A percentile compares a stretch with the other conserved stretches of the same genome.
These are phyloP conservation scores for Stachybotrys echinatus DNA, from an alignment of 2,329 filamentous ascomycete genomes.

Conservation along the genomic window DNA sequence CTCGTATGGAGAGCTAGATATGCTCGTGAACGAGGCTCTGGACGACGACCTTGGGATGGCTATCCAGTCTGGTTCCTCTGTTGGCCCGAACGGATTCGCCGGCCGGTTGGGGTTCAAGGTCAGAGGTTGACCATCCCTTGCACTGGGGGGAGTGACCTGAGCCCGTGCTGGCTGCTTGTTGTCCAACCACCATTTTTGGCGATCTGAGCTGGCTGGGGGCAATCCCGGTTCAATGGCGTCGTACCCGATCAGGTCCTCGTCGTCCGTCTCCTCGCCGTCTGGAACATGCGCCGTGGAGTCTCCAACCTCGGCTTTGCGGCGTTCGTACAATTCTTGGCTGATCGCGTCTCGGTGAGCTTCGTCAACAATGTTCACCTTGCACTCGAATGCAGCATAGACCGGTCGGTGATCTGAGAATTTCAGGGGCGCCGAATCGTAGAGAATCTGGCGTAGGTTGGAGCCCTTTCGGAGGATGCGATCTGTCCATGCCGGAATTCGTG, in stretches of 20 bases:
- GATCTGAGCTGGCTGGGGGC: constrained; percentile 61
- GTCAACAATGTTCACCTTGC: constrained; percentile 74
- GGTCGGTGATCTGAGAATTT: constrained; percentile 95
- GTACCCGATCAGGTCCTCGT: constrained; percentile 78
- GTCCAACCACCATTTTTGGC: constrained; percentile 67
- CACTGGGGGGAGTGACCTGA: constrained; percentile 57
- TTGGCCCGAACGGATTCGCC: constrained; percentile 75
- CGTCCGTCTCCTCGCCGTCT: constrained; percentile 54
- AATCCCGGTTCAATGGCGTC: constrained; percentile 77
- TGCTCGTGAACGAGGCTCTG: constrained; percentile 48
- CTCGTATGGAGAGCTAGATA: constrained; percentile 56
- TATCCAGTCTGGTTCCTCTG: constrained; percentile 81
- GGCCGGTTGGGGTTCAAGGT: constrained; percentile 68
- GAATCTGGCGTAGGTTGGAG: constrained; percentile 71
- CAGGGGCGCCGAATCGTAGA: constrained; percentile 78
- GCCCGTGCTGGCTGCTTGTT: constrained; percentile 72
- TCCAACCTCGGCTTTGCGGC: constrained; percentile 61
- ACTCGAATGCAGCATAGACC: constrained; percentile 85
- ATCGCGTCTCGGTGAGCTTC: constrained; percentile 68
- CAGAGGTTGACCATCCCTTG: constrained; percentile 44
- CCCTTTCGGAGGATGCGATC: constrained; percentile 90
- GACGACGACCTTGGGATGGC: constrained; percentile 51
- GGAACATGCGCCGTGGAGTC: constrained; percentile 52
- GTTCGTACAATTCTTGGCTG: constrained; percentile 68
- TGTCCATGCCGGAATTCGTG: constrained; percentile 93